phyloP scores from a whole-genome alignment of 169 alveolate genomes.

The Plasmodium relictum region DNA sequence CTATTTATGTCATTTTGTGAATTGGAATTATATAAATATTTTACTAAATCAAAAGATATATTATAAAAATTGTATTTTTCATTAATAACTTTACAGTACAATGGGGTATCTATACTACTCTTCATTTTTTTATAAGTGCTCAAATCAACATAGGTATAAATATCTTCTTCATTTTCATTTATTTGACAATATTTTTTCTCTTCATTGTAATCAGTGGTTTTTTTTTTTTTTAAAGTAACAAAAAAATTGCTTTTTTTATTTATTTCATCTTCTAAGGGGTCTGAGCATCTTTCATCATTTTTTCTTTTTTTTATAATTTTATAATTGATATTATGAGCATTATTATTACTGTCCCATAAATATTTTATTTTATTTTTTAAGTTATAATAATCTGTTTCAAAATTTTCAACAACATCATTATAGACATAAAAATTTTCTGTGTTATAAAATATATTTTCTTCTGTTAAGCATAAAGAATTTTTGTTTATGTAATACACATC shows the following conservation, averaged over 20 bases:
- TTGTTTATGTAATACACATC: constrained; percentile 50
- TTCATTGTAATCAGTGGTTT: constrained; percentile 9
- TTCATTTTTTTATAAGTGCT: constrained; percentile 55
- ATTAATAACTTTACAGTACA: constrained; percentile 59
- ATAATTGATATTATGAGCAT: constrained; percentile 36
- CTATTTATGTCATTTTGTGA: not conserved
- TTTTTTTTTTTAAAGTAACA: constrained; percentile 34
- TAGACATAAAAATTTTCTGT: constrained; percentile 64
- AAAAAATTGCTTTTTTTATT: constrained; percentile 6
- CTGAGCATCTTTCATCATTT: constrained; percentile 10
- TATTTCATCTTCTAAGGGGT: constrained; percentile 14
- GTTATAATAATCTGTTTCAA: constrained; percentile 4
- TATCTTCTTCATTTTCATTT: constrained; percentile 4
- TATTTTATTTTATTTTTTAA: constrained; percentile 36
- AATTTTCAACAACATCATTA: constrained; percentile 69
- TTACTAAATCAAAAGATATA: constrained; percentile 71
- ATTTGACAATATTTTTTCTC: not conserved
- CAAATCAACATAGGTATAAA: constrained; percentile 41
- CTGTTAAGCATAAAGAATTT: constrained; percentile 33
- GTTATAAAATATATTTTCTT: constrained; percentile 60
- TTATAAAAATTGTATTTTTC: constrained; percentile 43
- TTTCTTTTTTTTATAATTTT: constrained; percentile 59
- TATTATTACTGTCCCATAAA: constrained; percentile 42
- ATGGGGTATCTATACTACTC: constrained; percentile 71
- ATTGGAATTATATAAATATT: constrained; percentile 22